Evolutionary conservation across 164 flowering plant species (phyloP).

Genomic region (Berberis vulgaris): DNA sequence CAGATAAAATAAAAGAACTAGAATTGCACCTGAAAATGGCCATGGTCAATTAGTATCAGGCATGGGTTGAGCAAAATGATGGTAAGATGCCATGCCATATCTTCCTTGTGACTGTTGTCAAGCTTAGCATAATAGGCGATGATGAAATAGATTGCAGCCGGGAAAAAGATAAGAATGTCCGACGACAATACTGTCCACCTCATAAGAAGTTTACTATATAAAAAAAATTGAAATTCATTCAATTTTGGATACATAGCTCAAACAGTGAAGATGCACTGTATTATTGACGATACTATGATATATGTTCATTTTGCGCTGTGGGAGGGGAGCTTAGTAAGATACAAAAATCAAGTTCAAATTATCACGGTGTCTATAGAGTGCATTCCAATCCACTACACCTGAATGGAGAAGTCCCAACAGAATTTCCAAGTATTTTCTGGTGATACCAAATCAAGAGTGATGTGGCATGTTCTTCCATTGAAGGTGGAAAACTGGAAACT

Average conservation of each 20-base stretch:
- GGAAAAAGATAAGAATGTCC: constrained; percentile 71
- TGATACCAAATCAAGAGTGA: too few species aligned
- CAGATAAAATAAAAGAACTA: background rate
- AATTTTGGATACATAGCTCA: background rate
- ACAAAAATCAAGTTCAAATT: too few species aligned
- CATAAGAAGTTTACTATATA: constrained; percentile 83
- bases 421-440: too few species aligned
- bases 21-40: constrained; percentile 89
- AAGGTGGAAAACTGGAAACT: too few species aligned
- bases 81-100: constrained; percentile 62
- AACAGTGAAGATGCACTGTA: too few species aligned
- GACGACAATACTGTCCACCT: constrained; percentile 87
- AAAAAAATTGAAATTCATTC: background rate
- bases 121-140: constrained; percentile 26
- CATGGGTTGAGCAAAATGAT: constrained; percentile 73
- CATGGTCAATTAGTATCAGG: constrained; percentile 83
- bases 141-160: constrained; percentile 59
- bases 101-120: constrained; percentile 18
- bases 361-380: too few species aligned
- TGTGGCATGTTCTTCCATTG: too few species aligned
- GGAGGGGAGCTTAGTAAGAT: too few species aligned
- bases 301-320: too few species aligned
- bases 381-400: too few species aligned
- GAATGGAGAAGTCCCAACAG: too few species aligned
- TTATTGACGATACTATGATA: too few species aligned